Evolutionary conservation across 2,329 filamentous ascomycete species (phyloP).

Genomic region (Fusarium illudens): DNA sequence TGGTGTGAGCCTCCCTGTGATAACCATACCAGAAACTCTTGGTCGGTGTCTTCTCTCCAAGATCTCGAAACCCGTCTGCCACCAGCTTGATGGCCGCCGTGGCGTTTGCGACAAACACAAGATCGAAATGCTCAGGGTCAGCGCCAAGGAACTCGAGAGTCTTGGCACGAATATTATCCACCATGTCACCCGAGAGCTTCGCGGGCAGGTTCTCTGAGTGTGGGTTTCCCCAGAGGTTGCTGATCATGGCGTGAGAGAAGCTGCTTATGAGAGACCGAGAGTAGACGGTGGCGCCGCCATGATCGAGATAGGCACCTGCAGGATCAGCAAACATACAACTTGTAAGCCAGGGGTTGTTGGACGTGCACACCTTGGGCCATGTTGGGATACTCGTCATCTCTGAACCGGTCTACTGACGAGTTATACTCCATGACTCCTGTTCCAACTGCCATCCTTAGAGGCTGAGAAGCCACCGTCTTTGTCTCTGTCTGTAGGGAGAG

Average conservation of each 20-base stretch:
- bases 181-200: constrained; percentile 62
- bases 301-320: constrained; percentile 62
- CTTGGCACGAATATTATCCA: constrained; percentile 64
- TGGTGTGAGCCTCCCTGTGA: constrained; percentile 69
- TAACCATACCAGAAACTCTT: constrained; percentile 66
- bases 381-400: constrained; percentile 42
- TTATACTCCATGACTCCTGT: constrained; percentile 38
- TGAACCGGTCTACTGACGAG: constrained; percentile 35
- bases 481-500: constrained; percentile 14
- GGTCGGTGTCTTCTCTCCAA: constrained; percentile 56
- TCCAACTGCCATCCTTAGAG: constrained; percentile 9
- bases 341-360: neutral
- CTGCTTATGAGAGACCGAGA: constrained; percentile 64
- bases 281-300: constrained; percentile 66
- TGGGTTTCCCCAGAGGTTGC: constrained; percentile 72
- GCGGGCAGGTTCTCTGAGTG: constrained; percentile 71
- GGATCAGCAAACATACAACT: constrained; percentile 4
- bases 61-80: constrained; percentile 64
- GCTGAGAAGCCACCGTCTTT: constrained; percentile 11
- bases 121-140: constrained; percentile 65
- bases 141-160: constrained; percentile 67
- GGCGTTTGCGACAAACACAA: constrained; percentile 69
- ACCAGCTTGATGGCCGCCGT: constrained; percentile 71
- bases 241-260: constrained; percentile 64
- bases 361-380: constrained; percentile 37